A percentile compares a stretch with the other conserved stretches of the same genome.
Conservation (phyloP, 441 rosid genomes). For the Erodium texanum region DNA sequence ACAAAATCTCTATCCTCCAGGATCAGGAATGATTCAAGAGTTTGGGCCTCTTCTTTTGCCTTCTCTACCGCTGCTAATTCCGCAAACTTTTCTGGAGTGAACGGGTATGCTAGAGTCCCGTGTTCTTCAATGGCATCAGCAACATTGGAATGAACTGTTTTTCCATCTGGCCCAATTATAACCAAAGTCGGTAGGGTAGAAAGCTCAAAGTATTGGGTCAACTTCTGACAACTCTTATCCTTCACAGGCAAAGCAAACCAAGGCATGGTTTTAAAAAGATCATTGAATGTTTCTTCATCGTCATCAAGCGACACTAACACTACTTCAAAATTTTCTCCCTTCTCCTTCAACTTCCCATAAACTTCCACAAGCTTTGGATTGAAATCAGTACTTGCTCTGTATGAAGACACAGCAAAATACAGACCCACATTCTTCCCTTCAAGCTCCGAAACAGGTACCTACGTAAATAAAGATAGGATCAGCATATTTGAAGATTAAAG, state of each 20-base stretch:
- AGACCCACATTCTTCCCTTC: constrained; percentile 62
- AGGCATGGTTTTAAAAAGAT: constrained; percentile 37
- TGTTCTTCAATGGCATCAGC: constrained; percentile 55
- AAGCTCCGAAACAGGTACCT: constrained; percentile 55
- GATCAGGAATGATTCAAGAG: constrained; percentile 56
- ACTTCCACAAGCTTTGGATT: constrained; percentile 45
- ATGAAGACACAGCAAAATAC: constrained; percentile 35
- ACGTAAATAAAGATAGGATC: constrained; percentile 14
- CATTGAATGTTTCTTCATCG: constrained; percentile 45
- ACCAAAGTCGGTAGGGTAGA: constrained; percentile 51
- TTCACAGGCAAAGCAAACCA: constrained; percentile 60
- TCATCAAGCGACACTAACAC: constrained; percentile 53
- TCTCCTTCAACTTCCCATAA: constrained; percentile 47
- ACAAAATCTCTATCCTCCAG: constrained; percentile 49
- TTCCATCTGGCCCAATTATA: constrained; percentile 64
- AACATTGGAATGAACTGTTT: constrained; percentile 51
- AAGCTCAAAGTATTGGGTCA: constrained; percentile 53
- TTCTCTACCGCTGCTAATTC: constrained; percentile 54
- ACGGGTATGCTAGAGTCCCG: constrained; percentile 58
- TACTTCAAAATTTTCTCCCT: constrained; percentile 54
- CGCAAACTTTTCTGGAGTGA: constrained; percentile 57
- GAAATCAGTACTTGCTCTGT: constrained; percentile 29
- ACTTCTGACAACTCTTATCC: constrained; percentile 43
- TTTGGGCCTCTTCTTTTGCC: constrained; percentile 53
- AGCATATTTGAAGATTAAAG: background rate